These are phyloP conservation scores for Cladosporium colombiae DNA, from an alignment of 2,329 filamentous ascomycete genomes.

Conservation along the genomic window DNA sequence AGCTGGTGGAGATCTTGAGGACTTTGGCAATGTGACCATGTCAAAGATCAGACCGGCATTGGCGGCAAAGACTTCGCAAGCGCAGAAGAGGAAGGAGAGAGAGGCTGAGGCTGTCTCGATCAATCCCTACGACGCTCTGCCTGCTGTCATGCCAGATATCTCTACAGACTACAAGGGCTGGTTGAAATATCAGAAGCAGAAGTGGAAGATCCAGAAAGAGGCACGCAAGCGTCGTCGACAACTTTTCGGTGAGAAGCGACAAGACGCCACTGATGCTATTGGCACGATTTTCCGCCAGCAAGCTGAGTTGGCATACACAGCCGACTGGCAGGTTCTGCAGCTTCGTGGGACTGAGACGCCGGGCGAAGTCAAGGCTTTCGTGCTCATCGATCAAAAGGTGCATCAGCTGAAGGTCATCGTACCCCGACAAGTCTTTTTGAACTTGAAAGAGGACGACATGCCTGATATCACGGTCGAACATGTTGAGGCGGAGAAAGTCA, in stretches of 20 bases:
- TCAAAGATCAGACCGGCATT: constrained; percentile 49
- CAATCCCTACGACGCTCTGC: constrained; percentile 81
- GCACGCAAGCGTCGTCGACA: constrained; percentile 82
- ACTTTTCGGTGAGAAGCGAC: constrained; percentile 83
- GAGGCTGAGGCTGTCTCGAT: constrained; percentile 49
- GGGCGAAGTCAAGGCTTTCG: constrained; percentile 83
- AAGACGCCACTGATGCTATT: constrained; percentile 60
- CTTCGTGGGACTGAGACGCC: constrained; percentile 79
- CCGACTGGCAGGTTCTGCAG: constrained; percentile 93
- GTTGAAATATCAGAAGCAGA: constrained; percentile 92
- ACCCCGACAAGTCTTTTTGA: constrained; percentile 85
- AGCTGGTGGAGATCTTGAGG: constrained; percentile 58
- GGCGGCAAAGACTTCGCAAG: constrained; percentile 33
- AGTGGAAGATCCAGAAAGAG: constrained; percentile 97
- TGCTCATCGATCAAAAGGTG: constrained; percentile 90
- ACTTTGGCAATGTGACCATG: constrained; percentile 43
- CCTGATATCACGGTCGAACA: constrained; percentile 85
- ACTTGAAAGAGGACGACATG: constrained; percentile 81
- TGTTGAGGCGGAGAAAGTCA: constrained; percentile 88
- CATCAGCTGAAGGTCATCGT: constrained; percentile 87
- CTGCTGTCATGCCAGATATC: constrained; percentile 79
- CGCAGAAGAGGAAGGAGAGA: constrained; percentile 51
- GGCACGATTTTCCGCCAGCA: constrained; percentile 84
- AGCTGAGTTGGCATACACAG: constrained; percentile 84
- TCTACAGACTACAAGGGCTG: constrained; percentile 86